phyloP scores from a whole-genome alignment of 306 rosid genomes.

The Adenanthera pavonina region DNA sequence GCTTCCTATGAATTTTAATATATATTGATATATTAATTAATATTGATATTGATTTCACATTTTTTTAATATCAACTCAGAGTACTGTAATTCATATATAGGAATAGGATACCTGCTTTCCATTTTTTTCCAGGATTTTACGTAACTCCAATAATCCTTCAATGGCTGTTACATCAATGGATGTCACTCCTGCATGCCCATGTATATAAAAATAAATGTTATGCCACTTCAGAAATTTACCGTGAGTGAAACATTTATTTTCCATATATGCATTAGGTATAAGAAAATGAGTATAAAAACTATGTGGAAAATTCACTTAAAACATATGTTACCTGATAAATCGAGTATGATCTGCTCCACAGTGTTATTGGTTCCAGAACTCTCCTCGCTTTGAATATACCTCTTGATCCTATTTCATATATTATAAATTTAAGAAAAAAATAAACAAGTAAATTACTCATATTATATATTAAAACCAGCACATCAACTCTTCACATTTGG shows the following conservation, averaged over 20 bases:
- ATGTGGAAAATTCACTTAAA: background rate
- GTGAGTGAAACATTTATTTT: too few species aligned
- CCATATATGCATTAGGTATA: background rate
- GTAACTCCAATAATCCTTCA: constrained; percentile 60
- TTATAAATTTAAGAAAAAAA: background rate
- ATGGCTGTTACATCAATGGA: constrained; percentile 79
- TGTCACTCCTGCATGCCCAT: constrained; percentile 63
- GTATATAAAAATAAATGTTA: background rate
- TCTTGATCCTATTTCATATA: constrained; percentile 59
- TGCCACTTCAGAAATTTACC: background rate
- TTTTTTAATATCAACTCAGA: too few species aligned
- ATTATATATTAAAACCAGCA: too few species aligned
- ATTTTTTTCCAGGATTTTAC: constrained; percentile 48
- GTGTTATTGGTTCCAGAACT: background rate
- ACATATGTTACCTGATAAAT: constrained; percentile 62
- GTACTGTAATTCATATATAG: too few species aligned
- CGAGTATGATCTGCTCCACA: constrained; percentile 65
- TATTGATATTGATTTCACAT: too few species aligned
- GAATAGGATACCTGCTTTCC: constrained; percentile 58
- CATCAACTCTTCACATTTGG: too few species aligned
- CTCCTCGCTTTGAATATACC: constrained; percentile 74
- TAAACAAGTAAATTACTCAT: too few species aligned
- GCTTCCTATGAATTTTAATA: too few species aligned
- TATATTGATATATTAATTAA: too few species aligned
- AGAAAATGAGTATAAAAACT: too few species aligned